A percentile compares a stretch with the other conserved stretches of the same genome.
Conservation (phyloP, 2,329 filamentous ascomycete genomes). For the Tolypocladium album region DNA sequence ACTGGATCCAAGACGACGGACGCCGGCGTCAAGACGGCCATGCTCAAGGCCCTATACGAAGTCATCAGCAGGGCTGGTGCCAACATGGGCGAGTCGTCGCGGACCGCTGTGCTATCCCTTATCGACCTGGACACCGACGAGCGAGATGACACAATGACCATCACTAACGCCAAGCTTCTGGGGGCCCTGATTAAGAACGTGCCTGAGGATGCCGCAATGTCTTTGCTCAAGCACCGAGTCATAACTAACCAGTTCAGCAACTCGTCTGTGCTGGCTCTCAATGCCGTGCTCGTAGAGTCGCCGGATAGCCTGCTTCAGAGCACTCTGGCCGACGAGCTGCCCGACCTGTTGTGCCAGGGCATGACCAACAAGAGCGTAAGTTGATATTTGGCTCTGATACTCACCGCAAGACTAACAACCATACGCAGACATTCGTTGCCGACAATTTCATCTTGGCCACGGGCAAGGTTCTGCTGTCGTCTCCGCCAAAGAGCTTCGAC, state of each 20-base stretch:
- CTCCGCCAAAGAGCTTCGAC: conserved; percentile 61
- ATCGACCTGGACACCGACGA: conserved; percentile 80
- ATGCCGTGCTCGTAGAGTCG: conserved; percentile 78
- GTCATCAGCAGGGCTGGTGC: conserved; percentile 89
- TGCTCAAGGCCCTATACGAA: conserved; percentile 94
- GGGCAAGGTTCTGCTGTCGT: conserved; percentile 75
- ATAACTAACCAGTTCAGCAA: conserved; percentile 65
- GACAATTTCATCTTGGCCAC: conserved; percentile 84
- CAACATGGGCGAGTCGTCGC: conserved; percentile 89
- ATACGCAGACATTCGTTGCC: conserved; percentile 60
- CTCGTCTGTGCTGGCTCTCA: conserved; percentile 75
- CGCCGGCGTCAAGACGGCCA: conserved; percentile 79
- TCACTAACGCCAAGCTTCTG: conserved; percentile 83
- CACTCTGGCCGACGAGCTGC: conserved; percentile 60
- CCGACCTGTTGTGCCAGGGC: conserved; percentile 68
- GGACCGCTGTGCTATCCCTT: conserved; percentile 72
- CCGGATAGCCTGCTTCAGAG: conserved; percentile 57
- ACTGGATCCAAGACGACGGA: conserved; percentile 88
- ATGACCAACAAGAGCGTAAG: conserved; percentile 67
- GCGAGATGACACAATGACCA: conserved; percentile 65
- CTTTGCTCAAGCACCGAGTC: conserved; percentile 59
- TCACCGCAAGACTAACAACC: background rate
- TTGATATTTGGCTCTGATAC: conserved; percentile 7
- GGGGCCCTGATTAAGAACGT: conserved; percentile 85
- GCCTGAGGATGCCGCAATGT: conserved; percentile 55